Evolutionary conservation across 2,329 filamentous ascomycete species (phyloP).

Genomic region (Talaromyces sp.): DNA sequence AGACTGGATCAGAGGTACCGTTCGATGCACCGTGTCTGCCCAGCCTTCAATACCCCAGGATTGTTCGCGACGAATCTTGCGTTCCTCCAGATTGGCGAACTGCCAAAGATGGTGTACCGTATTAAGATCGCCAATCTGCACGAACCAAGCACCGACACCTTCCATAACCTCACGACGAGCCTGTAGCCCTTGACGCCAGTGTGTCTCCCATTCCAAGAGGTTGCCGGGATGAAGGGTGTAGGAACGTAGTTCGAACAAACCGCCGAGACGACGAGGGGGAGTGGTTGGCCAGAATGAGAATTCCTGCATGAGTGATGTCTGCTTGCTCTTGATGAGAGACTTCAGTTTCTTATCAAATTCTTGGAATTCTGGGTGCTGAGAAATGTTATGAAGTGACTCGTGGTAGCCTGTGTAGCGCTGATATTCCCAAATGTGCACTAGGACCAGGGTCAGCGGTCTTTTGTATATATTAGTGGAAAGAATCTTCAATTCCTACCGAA

Average conservation of each 20-base stretch:
- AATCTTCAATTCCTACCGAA: constrained; percentile 88
- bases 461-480: no score
- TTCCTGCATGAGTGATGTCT: constrained; percentile 94
- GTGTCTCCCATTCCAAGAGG: constrained; percentile 95
- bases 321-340: constrained; percentile 77
- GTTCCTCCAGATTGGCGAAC: constrained; percentile 93
- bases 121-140: constrained; percentile 95
- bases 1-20: constrained; percentile 88
- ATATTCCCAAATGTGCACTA: constrained; percentile 99
- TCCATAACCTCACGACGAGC: constrained; percentile 97
- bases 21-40: constrained; percentile 97
- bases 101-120: constrained; percentile 98
- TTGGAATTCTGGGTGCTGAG: constrained; percentile 74
- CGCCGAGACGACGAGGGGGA: constrained; percentile 80
- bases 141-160: constrained; percentile 96
- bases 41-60: constrained; percentile 95
- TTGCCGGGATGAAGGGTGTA: constrained; percentile 96
- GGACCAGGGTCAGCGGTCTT: background rate
- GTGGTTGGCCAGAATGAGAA: constrained; percentile 99
- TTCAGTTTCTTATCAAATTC: constrained; percentile 83
- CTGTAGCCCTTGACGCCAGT: constrained; percentile 89
- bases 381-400: constrained; percentile 79
- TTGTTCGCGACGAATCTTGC: constrained; percentile 83
- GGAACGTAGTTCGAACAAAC: constrained; percentile 90
- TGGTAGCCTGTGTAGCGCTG: constrained; percentile 96